These are phyloP conservation scores for Fremontodendron californicum DNA, from an alignment of 345 rosid species.

Conservation along the genomic window DNA sequence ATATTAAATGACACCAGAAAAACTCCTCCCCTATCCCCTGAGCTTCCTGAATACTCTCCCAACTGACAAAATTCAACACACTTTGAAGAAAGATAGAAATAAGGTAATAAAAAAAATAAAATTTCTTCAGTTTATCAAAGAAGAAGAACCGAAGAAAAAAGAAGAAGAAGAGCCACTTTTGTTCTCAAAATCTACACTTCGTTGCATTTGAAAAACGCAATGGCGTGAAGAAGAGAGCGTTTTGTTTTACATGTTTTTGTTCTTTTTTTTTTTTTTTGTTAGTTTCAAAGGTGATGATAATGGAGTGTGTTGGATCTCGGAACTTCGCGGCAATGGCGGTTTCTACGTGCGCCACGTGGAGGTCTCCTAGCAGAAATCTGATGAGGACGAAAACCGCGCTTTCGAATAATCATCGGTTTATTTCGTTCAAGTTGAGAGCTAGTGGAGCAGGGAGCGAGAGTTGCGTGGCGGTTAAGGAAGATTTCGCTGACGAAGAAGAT, in stretches of 20 bases:
- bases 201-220: slow-evolving; percentile 3
- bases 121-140: background rate
- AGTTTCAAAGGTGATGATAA: slow-evolving; percentile 15
- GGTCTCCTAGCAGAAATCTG: slow-evolving; percentile 20
- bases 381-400: slow-evolving; percentile 18
- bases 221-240: slow-evolving; percentile 22
- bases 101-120: no score
- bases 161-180: background rate
- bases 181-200: background rate
- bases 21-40: slow-evolving; percentile 23
- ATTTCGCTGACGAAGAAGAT: slow-evolving; percentile 77
- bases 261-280: background rate
- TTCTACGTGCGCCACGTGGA: slow-evolving; percentile 36
- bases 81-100: no score
- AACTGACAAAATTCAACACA: no score
- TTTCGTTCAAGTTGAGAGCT: slow-evolving; percentile 45
- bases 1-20: slow-evolving; percentile 16
- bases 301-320: slow-evolving; percentile 73
- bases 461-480: slow-evolving; percentile 63
- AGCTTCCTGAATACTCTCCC: background rate
- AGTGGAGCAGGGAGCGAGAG: slow-evolving; percentile 46
- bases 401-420: slow-evolving; percentile 19
- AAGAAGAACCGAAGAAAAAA: background rate
- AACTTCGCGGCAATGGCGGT: slow-evolving; percentile 61
- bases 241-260: background rate